Evolutionary conservation across 2,329 filamentous ascomycete species (phyloP).

Genomic region (Aspergillus sclerotialis): DNA sequence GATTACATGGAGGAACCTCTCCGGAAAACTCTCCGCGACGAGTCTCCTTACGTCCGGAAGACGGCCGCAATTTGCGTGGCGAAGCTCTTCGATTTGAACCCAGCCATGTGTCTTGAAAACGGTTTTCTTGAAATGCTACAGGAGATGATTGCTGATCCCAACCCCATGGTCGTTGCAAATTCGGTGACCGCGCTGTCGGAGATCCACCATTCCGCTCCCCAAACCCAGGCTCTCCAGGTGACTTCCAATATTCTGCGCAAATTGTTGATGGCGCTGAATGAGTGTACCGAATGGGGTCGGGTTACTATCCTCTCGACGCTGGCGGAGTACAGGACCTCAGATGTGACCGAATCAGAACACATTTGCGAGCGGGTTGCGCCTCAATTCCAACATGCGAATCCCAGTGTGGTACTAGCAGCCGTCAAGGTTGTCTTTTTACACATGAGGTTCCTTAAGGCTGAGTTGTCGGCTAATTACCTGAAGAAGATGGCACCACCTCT

Average conservation of each 20-base stretch:
- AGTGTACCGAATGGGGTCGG: conserved; percentile 97
- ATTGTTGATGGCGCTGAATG: conserved; percentile 89
- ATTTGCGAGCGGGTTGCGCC: conserved; percentile 94
- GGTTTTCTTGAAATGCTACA: conserved; percentile 91
- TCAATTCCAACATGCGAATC: conserved; percentile 97
- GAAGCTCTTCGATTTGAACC: conserved; percentile 94
- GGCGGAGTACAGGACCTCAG: conserved; percentile 77
- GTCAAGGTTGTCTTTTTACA: conserved; percentile 97
- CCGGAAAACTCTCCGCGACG: conserved; percentile 90
- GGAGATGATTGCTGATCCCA: conserved; percentile 93
- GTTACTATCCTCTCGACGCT: conserved; percentile 88
- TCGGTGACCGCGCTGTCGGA: conserved; percentile 89
- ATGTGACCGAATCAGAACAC: conserved; percentile 93
- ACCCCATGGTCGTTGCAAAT: conserved; percentile 98
- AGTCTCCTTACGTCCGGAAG: conserved; percentile 97
- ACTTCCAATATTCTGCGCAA: conserved; percentile 84
- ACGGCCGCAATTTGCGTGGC: conserved; percentile 96
- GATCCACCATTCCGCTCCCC: conserved; percentile 82
- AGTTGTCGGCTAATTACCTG: conserved; percentile 75
- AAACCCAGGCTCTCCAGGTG: conserved; percentile 79
- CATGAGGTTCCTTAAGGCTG: conserved; percentile 75
- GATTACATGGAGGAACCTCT: conserved; percentile 99
- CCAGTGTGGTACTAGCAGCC: conserved; percentile 91
- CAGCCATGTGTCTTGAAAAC: conserved; percentile 87
- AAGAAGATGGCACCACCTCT: conserved; percentile 98